Percentiles rank a stretch among this genome's conserved stretches.
Conservation (phyloP, 1,284 basidiomycete genomes). For the Ganoderma multipileum region DNA sequence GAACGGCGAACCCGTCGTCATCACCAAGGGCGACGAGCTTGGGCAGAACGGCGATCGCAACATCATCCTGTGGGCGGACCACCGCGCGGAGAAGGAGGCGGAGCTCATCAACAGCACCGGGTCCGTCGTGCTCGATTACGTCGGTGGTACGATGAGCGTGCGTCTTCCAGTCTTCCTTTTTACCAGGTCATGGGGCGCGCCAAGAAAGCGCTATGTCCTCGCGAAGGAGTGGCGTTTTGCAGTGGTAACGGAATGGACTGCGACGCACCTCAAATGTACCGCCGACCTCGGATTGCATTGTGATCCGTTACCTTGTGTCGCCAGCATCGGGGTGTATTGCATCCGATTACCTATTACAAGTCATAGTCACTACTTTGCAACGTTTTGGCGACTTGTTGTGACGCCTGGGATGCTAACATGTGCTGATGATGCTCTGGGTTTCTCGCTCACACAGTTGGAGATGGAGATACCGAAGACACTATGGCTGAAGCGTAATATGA, state of each 20-base stretch:
- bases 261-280: too few relatives aligned
- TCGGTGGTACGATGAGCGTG: conserved; percentile 97
- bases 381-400: too few relatives aligned
- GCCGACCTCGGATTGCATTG: too few relatives aligned
- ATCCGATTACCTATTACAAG: too few relatives aligned
- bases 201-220: too few relatives aligned
- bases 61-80: conserved; percentile 93
- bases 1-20: conserved; percentile 78
- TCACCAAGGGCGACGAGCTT: conserved; percentile 74
- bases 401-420: neutral
- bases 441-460: conserved; percentile 68
- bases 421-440: neutral
- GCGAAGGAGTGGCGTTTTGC: too few relatives aligned
- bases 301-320: too few relatives aligned
- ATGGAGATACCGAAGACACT: conserved; percentile 98
- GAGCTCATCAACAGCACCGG: conserved; percentile 88
- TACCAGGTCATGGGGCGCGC: neutral
- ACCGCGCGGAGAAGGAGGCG: conserved; percentile 93
- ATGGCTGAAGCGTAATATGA: conserved; percentile 95
- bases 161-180: conserved; percentile 39
- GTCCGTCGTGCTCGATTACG: conserved; percentile 90
- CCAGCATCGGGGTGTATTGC: too few relatives aligned
- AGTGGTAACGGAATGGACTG: too few relatives aligned
- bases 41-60: conserved; percentile 79
- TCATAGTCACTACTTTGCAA: too few relatives aligned